Base-by-base conservation (phyloP, 163 green algal species). In the Prototheca wickerhamii region DNA sequence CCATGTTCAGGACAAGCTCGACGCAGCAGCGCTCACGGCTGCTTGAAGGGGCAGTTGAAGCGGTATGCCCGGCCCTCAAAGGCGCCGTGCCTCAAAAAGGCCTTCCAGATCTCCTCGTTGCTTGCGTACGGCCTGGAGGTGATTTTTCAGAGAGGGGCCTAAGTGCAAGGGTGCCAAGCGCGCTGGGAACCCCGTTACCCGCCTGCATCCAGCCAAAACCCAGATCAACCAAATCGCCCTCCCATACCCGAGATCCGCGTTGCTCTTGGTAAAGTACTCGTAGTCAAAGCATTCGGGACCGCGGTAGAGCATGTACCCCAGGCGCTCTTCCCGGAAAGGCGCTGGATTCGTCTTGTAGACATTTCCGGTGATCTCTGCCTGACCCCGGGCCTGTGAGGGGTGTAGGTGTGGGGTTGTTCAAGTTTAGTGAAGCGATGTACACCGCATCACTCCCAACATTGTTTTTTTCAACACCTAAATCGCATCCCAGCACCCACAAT, bases 261-360 rank as follows among this genome's bases (percentile, higher is more conserved):
- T 82, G n/a, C n/a, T n/a, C 49, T 70, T 42, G 7, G 49, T 50
- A 4, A 70, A 54, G 62, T 82, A 79, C 17, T 58, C 35, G 20
- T 53, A 40, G 58, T 82, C 75, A 26, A 71, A 82, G 60, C 75
- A 82, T 17, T 71, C 37, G 20, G 71, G 65, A 25, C 71, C 68
- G 2, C 75, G 67, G 53, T 65, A 34, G 52, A 55, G 51, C 62
- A 78, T 61, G 28, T 64, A 66, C 3, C 67, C 70, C 34, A 81
- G 54, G 20, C 57, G 55, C 23, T 70, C 64, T 20, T 52, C 37
- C 58, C 67, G 71, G 34, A 72, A 64, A n/a, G 42, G 21, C 28
- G 12, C 8, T 8, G 42, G 62, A 10, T 76, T 32, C 21, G 65
- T 56, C 4, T 52, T 50, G 34, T 60, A 79, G 55, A 7, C 30